phyloP scores from a whole-genome alignment of 441 rosid genomes.

The Eutrema salsugineum region DNA sequence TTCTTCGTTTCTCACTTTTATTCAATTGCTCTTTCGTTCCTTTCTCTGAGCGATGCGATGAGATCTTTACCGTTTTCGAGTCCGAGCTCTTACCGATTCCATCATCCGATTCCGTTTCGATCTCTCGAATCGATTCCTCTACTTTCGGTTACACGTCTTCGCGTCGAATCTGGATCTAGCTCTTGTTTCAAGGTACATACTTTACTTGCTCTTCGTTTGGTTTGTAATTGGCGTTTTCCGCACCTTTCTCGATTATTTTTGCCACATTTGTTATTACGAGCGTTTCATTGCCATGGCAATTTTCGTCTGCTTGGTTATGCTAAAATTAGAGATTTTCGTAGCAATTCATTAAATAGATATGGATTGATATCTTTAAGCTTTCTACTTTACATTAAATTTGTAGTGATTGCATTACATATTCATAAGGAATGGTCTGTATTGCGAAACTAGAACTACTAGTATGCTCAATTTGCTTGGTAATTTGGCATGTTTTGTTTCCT shows the following conservation, averaged over 20 bases:
- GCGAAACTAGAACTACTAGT: not conserved
- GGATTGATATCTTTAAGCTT: too few relatives aligned
- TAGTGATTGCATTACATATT: not conserved
- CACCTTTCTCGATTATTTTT: not conserved
- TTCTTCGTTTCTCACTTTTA: not conserved
- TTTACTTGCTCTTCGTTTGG: not conserved
- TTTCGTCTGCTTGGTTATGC: not conserved
- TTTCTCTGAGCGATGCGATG: constrained; percentile 34
- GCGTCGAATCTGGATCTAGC: constrained; percentile 19
- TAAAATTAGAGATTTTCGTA: not conserved
- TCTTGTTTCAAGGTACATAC: constrained; percentile 20
- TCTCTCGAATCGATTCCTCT: constrained; percentile 15
- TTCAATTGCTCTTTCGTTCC: not conserved
- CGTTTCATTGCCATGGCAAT: not conserved
- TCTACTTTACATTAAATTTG: not conserved
- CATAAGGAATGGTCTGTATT: not conserved
- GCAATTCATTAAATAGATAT: not conserved
- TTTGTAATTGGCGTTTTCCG: not conserved
- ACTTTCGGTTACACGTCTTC: constrained; percentile 4
- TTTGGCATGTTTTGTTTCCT: not conserved
- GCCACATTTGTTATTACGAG: not conserved
- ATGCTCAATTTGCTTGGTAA: not conserved
- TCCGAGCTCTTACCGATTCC: constrained; percentile 24
- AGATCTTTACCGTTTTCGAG: constrained; percentile 31
- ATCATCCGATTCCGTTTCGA: constrained; percentile 22